These are phyloP conservation scores for Fragilaria radians DNA, from an alignment of 108 stramenopile genomes.

Conservation along the genomic window DNA sequence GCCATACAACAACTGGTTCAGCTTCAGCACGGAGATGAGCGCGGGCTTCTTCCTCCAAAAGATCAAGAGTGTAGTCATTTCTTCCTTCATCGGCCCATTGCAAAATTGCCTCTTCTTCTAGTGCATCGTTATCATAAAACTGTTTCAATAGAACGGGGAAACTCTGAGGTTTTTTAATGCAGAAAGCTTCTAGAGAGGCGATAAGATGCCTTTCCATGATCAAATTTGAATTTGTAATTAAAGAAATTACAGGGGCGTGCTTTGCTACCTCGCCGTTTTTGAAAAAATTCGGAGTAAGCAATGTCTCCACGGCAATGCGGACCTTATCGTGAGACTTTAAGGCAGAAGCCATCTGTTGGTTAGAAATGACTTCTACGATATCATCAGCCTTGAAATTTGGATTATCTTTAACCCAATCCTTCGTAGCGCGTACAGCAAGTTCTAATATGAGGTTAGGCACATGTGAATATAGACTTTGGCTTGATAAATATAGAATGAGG, in stretches of 20 bases:
- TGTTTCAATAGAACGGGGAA: conserved; percentile 89
- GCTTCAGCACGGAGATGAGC: conserved; percentile 71
- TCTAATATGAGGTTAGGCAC: conserved; percentile 15
- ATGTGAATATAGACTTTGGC: no score
- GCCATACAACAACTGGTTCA: conserved; percentile 85
- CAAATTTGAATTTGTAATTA: conserved; percentile 61
- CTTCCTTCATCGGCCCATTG: conserved; percentile 88
- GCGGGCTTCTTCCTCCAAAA: conserved; percentile 73
- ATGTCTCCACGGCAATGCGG: conserved; percentile 71
- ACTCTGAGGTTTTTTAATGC: conserved; percentile 78
- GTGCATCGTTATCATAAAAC: conserved; percentile 82
- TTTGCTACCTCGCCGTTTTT: conserved; percentile 78
- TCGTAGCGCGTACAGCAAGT: conserved; percentile 73
- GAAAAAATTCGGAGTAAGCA: conserved; percentile 73
- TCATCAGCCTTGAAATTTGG: conserved; percentile 54
- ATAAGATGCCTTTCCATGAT: conserved; percentile 87
- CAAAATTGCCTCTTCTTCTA: conserved; percentile 86
- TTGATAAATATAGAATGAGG: conserved; percentile 1
- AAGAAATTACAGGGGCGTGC: conserved; percentile 42
- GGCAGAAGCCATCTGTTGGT: conserved; percentile 92
- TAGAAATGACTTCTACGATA: conserved; percentile 70
- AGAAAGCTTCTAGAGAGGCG: conserved; percentile 63
- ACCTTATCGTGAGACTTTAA: conserved; percentile 88
- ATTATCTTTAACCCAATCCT: conserved; percentile 65
- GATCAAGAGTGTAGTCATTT: conserved; percentile 60